A percentile compares a stretch with the other conserved stretches of the same genome.
Evolutionary conservation across 73 alveolate genomes (phyloP).

Genomic region (Uronychia setigera): DNA sequence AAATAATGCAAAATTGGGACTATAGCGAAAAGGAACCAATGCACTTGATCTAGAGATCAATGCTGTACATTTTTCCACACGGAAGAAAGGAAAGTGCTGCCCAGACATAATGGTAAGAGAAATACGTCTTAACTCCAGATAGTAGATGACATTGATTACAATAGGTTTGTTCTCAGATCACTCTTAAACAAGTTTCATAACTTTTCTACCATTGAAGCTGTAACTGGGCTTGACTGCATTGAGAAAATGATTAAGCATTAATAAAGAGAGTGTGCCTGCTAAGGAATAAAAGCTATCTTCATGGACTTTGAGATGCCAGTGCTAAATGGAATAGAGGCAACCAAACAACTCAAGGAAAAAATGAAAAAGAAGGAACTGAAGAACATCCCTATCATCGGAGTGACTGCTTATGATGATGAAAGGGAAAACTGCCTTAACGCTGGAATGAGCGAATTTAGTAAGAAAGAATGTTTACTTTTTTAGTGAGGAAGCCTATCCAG

Average conservation of each 20-base stretch:
- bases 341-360: not conserved
- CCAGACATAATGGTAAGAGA: slow-evolving; percentile 7
- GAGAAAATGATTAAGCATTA: not conserved
- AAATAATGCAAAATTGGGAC: no score
- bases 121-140: not conserved
- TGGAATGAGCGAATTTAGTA: not conserved
- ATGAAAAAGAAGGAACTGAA: not conserved
- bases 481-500: no score
- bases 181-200: not conserved
- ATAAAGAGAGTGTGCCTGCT: not conserved
- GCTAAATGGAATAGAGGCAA: not conserved
- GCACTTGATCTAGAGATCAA: no score
- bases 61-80: not conserved
- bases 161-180: not conserved
- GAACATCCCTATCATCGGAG: not conserved
- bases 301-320: slow-evolving; percentile 11
- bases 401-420: not conserved
- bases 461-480: no score
- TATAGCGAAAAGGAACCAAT: no score
- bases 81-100: not conserved
- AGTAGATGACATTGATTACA: slow-evolving; percentile 1
- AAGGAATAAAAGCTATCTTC: not conserved
- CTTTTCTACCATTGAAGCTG: not conserved
- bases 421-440: not conserved
- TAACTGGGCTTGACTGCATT: not conserved